phyloP scores from a whole-genome alignment of 2,329 filamentous ascomycete genomes.

The Xylariaceae sp. region DNA sequence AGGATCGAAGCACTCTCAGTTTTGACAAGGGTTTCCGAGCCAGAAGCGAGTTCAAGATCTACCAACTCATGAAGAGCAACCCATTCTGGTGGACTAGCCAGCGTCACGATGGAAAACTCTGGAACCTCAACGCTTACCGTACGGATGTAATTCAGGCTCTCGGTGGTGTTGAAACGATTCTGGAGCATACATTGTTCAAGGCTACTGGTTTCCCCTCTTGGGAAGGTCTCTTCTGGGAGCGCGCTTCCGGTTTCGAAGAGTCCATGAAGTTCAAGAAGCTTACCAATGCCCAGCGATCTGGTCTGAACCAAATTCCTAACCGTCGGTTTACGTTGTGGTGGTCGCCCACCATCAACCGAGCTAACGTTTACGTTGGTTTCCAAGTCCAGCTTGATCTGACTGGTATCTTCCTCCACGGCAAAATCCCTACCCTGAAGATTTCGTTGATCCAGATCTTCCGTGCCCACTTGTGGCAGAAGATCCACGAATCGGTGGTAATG shows the following conservation, averaged over 20 bases:
- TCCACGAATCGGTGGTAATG: constrained; percentile 99
- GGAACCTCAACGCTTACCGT: constrained; percentile 93
- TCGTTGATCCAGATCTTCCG: constrained; percentile 98
- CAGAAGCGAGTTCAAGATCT: constrained; percentile 94
- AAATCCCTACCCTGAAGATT: constrained; percentile 97
- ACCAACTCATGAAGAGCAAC: constrained; percentile 98
- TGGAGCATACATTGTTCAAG: constrained; percentile 95
- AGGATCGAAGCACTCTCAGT: constrained; percentile 91
- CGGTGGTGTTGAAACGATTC: constrained; percentile 94
- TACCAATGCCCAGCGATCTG: constrained; percentile 92
- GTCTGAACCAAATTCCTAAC: constrained; percentile 97
- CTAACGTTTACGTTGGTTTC: constrained; percentile 99
- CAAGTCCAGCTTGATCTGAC: constrained; percentile 97
- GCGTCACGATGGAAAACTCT: constrained; percentile 92
- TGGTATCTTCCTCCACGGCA: constrained; percentile 97
- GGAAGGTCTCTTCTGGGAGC: constrained; percentile 87
- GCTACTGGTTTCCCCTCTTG: constrained; percentile 94
- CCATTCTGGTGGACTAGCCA: constrained; percentile 99
- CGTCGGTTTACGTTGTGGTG: constrained; percentile 98
- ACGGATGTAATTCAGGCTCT: constrained; percentile 96
- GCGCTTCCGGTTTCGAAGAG: constrained; percentile 55
- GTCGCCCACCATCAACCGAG: constrained; percentile 88
- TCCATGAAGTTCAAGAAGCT: constrained; percentile 98
- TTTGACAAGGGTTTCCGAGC: constrained; percentile 98
- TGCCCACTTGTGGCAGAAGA: constrained; percentile 99